Percentiles rank a stretch among this genome's conserved stretches.
Evolutionary conservation across 441 rosid species (phyloP).

Genomic region (Aquilaria agallochum): DNA sequence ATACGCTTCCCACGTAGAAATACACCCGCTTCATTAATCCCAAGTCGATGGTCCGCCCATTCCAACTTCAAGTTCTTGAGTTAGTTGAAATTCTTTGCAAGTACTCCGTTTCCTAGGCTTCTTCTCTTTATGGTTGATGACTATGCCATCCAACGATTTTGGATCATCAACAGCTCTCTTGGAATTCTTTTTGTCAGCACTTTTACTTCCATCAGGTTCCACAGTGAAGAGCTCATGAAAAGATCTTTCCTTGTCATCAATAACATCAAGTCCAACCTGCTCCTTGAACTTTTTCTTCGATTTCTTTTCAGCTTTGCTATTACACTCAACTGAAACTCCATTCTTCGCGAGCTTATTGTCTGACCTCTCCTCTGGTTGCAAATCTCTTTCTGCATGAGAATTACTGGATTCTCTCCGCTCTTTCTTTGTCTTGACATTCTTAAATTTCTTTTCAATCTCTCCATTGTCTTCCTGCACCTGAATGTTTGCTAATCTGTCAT

Average conservation of each 20-base stretch:
- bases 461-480: neutral
- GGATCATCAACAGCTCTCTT: conserved; percentile 19
- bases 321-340: conserved; percentile 11
- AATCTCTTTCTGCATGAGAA: conserved; percentile 14
- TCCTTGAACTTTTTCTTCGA: conserved; percentile 27
- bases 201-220: conserved; percentile 14
- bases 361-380: conserved; percentile 20
- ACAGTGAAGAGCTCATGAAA: conserved; percentile 48
- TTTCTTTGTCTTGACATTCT: neutral
- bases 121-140: conserved; percentile 28
- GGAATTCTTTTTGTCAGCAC: conserved; percentile 18
- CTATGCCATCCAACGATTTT: conserved; percentile 24
- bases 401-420: conserved; percentile 6
- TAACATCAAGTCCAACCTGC: conserved; percentile 45
- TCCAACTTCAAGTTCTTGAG: conserved; percentile 51
- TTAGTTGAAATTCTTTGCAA: conserved; percentile 24
- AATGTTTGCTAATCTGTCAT: conserved; percentile 17
- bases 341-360: conserved; percentile 15
- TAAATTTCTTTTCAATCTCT: neutral
- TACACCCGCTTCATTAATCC: conserved; percentile 20
- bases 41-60: conserved; percentile 77
- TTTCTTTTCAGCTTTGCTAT: conserved; percentile 22
- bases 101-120: conserved; percentile 35
- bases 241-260: conserved; percentile 54
- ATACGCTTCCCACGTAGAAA: too few species aligned